These are phyloP conservation scores for Diatrype stigma DNA, from an alignment of 2,329 filamentous ascomycete genomes.

Conservation along the genomic window DNA sequence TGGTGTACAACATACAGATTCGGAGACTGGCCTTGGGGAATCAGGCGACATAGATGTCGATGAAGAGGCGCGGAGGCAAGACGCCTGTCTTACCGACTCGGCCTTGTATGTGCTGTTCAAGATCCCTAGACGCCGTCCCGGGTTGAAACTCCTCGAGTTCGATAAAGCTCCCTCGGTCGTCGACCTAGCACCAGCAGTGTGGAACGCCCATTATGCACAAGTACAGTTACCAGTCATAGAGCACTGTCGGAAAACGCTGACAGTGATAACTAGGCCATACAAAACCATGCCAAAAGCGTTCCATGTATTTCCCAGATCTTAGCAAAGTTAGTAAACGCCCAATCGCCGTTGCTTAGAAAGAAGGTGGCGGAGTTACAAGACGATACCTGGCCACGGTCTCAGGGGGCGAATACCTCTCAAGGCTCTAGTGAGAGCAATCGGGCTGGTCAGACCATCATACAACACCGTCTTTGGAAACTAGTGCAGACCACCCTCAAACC, in stretches of 20 bases:
- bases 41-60: background rate
- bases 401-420: background rate
- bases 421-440: background rate
- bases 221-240: slow-evolving; percentile 11
- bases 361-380: slow-evolving; percentile 12
- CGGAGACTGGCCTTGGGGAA: no score
- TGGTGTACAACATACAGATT: no score
- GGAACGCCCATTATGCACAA: slow-evolving; percentile 29
- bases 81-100: slow-evolving; percentile 16
- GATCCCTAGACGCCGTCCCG: slow-evolving; percentile 15
- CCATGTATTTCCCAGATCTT: slow-evolving; percentile 20
- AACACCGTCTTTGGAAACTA: slow-evolving; percentile 19
- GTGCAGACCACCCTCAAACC: slow-evolving; percentile 16
- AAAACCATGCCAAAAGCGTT: slow-evolving; percentile 17
- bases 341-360: slow-evolving; percentile 17
- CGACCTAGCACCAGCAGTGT: slow-evolving; percentile 29
- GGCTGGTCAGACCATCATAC: slow-evolving; percentile 6
- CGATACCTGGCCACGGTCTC: background rate
- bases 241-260: slow-evolving; percentile 9
- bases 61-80: slow-evolving; percentile 3
- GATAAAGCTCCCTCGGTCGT: slow-evolving; percentile 17
- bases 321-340: slow-evolving; percentile 12
- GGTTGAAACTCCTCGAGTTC: slow-evolving; percentile 9
- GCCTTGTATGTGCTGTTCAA: slow-evolving; percentile 25
- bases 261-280: slow-evolving; percentile 11